Base-by-base conservation (phyloP, 164 flowering plant genomes). In the Taxillus chinensis region DNA sequence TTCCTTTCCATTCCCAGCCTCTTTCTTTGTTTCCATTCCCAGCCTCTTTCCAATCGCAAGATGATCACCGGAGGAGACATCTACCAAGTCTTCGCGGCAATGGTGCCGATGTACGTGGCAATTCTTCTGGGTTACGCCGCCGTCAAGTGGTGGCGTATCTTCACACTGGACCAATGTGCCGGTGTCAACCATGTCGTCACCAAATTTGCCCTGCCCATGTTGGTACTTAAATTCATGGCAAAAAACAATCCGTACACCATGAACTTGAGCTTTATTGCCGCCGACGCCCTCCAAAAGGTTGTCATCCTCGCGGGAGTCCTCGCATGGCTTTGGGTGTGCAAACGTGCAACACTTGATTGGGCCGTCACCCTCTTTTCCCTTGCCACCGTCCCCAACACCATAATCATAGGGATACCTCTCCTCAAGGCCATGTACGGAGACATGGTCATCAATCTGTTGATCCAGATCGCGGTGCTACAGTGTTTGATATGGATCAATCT, bases 111-210 rank as follows among this genome's bases (percentile, higher is more conserved):
- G 3, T 46, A 46, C 50, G 12, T 46, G 12, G 11, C 50, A 10
- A 3, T 46, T 3, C 3, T 46, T 10, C 50, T 46, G 3, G 50
- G 50, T 13, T 46, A 46, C 12, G 50, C 12, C 50, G 8, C 50
- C 6, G 50, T 46, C 9, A 10, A 13, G 12, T 46, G 50, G 50
- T 46, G 50, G 50, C 50, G 50, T 3, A 46, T 46, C 50, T 46
- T 46, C 50, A 46, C 8, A 3, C 9, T 3, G 11, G 50, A 46
- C 11, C 50, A 46, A 10, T 46, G 50, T 10, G 50, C 77, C 4
- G 81, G 81, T 2, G 72, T 78, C 77, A 78, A 78, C 73, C n/a
- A n/a, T 61, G 75, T 78, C 48, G 78, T 78, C 3, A 75, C 78
- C 2, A 61, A 68, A 61, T 73, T 78, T 39, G 75, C 77, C 15